Percentiles rank a stretch among this genome's conserved stretches.
Evolutionary conservation across 495 filamentous ascomycete species (phyloP).

Genomic region (Penicillium cosmopolitanum): DNA sequence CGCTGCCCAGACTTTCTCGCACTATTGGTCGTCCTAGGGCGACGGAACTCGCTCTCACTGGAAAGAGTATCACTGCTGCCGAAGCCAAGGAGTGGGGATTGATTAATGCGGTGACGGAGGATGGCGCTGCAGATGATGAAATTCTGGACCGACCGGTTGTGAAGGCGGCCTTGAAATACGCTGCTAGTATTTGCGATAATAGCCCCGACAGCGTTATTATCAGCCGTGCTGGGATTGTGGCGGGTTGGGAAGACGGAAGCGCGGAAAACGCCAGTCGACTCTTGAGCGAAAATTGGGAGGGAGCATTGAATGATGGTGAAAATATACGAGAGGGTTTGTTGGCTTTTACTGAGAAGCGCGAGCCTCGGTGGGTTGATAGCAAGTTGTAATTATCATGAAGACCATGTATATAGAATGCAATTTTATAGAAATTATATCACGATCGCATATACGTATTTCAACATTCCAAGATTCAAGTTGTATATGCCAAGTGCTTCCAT

Average conservation of each 20-base stretch:
- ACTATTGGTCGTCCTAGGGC: conserved; percentile 65
- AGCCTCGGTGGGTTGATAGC: conserved; percentile 67
- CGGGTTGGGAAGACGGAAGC: conserved; percentile 65
- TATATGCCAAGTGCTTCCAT: neutral
- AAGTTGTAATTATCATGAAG: conserved; percentile 55
- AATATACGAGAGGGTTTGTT: conserved; percentile 73
- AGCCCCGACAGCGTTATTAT: conserved; percentile 71
- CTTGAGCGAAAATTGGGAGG: conserved; percentile 39
- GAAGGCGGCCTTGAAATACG: conserved; percentile 54
- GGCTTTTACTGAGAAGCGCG: conserved; percentile 75
- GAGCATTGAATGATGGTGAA: conserved; percentile 61
- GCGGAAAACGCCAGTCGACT: conserved; percentile 53
- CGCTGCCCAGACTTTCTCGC: conserved; percentile 64
- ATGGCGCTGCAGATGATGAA: conserved; percentile 30
- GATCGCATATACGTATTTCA: neutral
- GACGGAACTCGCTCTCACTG: conserved; percentile 67
- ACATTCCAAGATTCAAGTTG: too few relatives aligned
- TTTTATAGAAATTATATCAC: neutral
- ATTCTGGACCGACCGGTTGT: conserved; percentile 25
- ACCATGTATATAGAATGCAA: neutral
- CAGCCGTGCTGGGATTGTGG: conserved; percentile 60
- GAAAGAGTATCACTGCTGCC: conserved; percentile 52
- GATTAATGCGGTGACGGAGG: conserved; percentile 59
- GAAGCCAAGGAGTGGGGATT: conserved; percentile 66
- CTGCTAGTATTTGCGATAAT: conserved; percentile 36